These are phyloP conservation scores for Penicillium polonicum DNA, from an alignment of 2,329 filamentous ascomycete genomes.

Conservation along the genomic window DNA sequence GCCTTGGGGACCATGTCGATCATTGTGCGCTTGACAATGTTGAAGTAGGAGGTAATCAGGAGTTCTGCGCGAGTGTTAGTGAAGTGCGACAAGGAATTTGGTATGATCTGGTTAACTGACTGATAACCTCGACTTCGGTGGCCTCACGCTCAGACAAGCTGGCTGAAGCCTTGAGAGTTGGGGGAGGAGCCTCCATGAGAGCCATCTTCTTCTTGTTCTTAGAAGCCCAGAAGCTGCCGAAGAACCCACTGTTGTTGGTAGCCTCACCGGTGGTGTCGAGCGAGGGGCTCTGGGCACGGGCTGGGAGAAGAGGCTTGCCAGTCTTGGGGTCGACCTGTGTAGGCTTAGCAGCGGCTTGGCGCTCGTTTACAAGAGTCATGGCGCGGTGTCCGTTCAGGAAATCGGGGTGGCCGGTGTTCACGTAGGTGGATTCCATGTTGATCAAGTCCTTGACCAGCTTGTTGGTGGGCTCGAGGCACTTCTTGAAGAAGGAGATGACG, in stretches of 20 bases:
- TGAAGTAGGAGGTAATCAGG: constrained; percentile 94
- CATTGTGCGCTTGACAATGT: constrained; percentile 97
- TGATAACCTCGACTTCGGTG: constrained; percentile 97
- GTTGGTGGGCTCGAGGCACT: constrained; percentile 96
- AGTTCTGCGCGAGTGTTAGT: constrained; percentile 61
- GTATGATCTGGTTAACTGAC: constrained; percentile 54
- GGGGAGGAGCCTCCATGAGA: constrained; percentile 95
- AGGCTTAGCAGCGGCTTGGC: constrained; percentile 74
- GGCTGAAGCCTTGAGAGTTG: constrained; percentile 89
- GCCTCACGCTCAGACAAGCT: constrained; percentile 90
- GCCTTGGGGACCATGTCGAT: constrained; percentile 99
- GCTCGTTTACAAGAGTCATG: constrained; percentile 97
- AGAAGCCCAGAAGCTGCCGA: constrained; percentile 95
- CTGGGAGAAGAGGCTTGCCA: constrained; percentile 89
- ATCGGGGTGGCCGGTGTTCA: constrained; percentile 97
- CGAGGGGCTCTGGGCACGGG: constrained; percentile 72
- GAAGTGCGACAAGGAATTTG: background rate
- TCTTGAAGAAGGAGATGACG: constrained; percentile 95
- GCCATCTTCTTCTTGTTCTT: constrained; percentile 99
- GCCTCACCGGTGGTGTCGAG: constrained; percentile 57
- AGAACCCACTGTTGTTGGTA: constrained; percentile 74
- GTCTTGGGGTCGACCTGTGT: constrained; percentile 98
- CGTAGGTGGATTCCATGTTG: constrained; percentile 92
- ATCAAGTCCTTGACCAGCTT: constrained; percentile 94
- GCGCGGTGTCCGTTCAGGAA: constrained; percentile 94